Evolutionary conservation across 805 yeast species (phyloP).

Genomic region (Wickerhamiella azyma): DNA sequence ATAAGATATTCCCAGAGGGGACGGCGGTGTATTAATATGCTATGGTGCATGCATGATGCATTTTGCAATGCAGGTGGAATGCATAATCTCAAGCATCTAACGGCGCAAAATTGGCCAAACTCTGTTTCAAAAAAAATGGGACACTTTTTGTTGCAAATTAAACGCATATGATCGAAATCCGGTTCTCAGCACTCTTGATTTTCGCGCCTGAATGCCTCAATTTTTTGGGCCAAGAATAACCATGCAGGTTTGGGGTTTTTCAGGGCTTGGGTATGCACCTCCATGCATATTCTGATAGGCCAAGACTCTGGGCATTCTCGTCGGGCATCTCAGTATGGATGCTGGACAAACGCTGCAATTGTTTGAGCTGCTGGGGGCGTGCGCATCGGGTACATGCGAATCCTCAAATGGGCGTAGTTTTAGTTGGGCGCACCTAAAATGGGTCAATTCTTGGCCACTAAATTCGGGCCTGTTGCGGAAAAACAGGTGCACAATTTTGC

Average conservation of each 20-base stretch:
- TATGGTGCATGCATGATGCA: neutral
- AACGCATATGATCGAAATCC: neutral
- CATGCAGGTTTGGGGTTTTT: neutral
- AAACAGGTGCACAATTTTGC: too few species aligned
- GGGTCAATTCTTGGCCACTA: too few species aligned
- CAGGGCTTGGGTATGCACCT: neutral
- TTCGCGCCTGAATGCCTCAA: neutral
- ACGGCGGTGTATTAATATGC: neutral
- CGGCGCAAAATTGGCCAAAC: neutral
- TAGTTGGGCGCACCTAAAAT: too few species aligned
- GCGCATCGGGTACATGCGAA: too few species aligned
- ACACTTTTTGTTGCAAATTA: too few species aligned
- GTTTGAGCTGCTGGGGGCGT: too few species aligned
- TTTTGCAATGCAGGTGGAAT: constrained; percentile 3
- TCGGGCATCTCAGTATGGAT: too few species aligned
- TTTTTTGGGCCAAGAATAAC: neutral
- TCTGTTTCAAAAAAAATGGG: too few species aligned
- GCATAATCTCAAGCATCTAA: neutral
- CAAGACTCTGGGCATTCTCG: neutral
- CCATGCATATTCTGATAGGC: neutral
- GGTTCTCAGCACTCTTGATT: neutral
- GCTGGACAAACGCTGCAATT: too few species aligned
- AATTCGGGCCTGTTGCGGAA: too few species aligned
- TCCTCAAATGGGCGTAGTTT: too few species aligned
- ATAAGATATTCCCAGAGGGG: constrained; percentile 19